Conservation (phyloP, 1,139 yeast genomes). For the Scheffersomyces quercinus region DNA sequence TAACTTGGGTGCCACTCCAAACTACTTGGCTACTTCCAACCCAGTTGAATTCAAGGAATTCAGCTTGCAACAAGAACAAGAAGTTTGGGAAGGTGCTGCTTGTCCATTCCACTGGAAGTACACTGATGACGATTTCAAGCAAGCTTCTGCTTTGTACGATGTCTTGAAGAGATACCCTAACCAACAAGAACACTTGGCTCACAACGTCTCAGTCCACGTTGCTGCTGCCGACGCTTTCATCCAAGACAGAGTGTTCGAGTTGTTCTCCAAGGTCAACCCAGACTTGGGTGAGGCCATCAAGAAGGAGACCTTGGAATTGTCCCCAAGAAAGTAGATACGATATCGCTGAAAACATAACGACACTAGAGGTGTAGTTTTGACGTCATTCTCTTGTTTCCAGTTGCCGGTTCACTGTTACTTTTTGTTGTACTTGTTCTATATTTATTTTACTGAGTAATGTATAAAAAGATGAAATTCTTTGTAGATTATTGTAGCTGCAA, state of each 20-base stretch:
- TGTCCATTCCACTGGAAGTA: conserved; percentile 85
- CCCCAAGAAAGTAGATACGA: conserved; percentile 48
- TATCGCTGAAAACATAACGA: too few species aligned
- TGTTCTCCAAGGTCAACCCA: conserved; percentile 72
- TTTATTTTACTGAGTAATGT: not conserved
- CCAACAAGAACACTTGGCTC: conserved; percentile 81
- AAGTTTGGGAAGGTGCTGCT: conserved; percentile 87
- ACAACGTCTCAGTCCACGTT: conserved; percentile 79
- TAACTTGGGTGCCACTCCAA: conserved; percentile 83
- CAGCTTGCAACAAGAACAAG: conserved; percentile 63
- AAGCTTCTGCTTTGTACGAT: conserved; percentile 62
- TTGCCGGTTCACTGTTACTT: not conserved
- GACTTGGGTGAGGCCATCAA: conserved; percentile 61
- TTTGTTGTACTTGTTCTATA: not conserved
- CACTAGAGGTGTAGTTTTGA: too few species aligned
- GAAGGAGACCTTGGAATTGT: conserved; percentile 57
- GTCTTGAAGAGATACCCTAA: conserved; percentile 74
- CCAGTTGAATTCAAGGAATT: conserved; percentile 53
- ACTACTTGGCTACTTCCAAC: conserved; percentile 63
- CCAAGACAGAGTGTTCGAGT: conserved; percentile 77
- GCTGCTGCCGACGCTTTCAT: conserved; percentile 68
- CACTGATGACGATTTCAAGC: conserved; percentile 74
- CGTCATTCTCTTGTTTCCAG: too few species aligned
- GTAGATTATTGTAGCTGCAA: too few species aligned
- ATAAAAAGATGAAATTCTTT: not conserved